Evolutionary conservation across 768 basidiomycete genomes (phyloP), one percentile per base, ranked within the genome.

Genomic region (Lactarius indigo): DNA sequence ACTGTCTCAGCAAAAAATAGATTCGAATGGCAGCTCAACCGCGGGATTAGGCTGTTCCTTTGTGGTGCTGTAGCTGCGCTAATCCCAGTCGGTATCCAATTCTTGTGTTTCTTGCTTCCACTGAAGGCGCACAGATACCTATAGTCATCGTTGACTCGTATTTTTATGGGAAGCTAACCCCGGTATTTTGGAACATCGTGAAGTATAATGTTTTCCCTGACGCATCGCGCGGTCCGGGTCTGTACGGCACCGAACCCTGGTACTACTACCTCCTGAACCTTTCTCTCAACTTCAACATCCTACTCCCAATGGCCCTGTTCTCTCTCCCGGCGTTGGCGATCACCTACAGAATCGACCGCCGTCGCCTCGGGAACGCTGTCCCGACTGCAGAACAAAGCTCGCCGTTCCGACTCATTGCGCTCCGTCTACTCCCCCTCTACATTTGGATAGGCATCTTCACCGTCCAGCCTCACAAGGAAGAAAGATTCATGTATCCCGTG

Each of bases 401-500:
- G 20, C 94, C 94, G 0, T 94, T 89, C 72, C 89, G 84, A 1
- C 75, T 93, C 55, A 78, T 98, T 56, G 84, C 83, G 5, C 75
- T 96, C 63, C 84, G 95, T 42, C 80, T 98, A n/a, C 76, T 83
- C n/a, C 94, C 94, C 0, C 80, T 96, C 68, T 98, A 98, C 77
- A 70, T 98, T n/a, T 98, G 97, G 96, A 72, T 89, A 56, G 84
- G 77, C 1, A 89, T 97, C 68, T 78, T 99, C 70, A 87, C 86
- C 5, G 71, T 81, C 3, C 96, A 98, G 78, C 79, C 90, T 1
- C 97, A 99, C 78, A 99, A 99, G 78, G 97, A 99, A 77, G 97
- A 99, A 75, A 84, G 97, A n/a, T 99, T 99, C 79, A 91, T 98
- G 87, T 98, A 89, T 76, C 96, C 97, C 1, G 89, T 86, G 2